Evolutionary conservation across 495 filamentous ascomycete species (phyloP).

Genomic region (Penicillium desertorum): DNA sequence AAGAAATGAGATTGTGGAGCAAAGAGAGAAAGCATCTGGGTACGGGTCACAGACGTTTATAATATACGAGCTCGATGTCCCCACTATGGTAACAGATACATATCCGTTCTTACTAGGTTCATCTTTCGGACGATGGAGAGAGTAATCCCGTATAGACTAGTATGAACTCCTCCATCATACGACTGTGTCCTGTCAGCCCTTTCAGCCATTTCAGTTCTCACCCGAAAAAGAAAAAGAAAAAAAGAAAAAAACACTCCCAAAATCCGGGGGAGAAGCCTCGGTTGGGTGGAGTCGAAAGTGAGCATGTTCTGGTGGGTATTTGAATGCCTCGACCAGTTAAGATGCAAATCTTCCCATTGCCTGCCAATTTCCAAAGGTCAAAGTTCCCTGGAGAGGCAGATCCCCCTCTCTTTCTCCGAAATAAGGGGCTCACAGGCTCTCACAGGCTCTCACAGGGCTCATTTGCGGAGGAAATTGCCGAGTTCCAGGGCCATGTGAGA

Average conservation of each 20-base stretch:
- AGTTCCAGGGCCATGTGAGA: constrained; percentile 28
- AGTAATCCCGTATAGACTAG: too few relatives aligned
- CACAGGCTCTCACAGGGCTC: too few relatives aligned
- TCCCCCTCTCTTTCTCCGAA: not conserved
- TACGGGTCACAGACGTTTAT: not conserved
- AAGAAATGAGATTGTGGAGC: not conserved
- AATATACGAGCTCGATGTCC: constrained; percentile 1
- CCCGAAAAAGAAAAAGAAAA: not conserved
- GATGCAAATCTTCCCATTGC: not conserved
- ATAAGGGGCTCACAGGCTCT: not conserved
- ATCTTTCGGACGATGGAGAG: not conserved
- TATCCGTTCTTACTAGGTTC: not conserved
- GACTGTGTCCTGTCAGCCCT: not conserved
- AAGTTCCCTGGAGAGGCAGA: not conserved
- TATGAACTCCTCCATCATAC: not conserved
- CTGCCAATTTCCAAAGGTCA: not conserved
- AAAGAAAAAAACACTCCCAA: not conserved
- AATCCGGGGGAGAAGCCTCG: constrained; percentile 12
- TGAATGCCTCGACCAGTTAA: not conserved
- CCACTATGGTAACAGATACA: not conserved
- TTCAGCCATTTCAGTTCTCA: not conserved
- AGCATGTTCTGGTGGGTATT: constrained; percentile 1
- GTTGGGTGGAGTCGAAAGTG: not conserved
- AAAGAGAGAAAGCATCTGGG: not conserved
- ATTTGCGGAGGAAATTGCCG: constrained; percentile 14